Evolutionary conservation across 257 asterid species (phyloP).

Genomic region (Galeopsis tetrahit): DNA sequence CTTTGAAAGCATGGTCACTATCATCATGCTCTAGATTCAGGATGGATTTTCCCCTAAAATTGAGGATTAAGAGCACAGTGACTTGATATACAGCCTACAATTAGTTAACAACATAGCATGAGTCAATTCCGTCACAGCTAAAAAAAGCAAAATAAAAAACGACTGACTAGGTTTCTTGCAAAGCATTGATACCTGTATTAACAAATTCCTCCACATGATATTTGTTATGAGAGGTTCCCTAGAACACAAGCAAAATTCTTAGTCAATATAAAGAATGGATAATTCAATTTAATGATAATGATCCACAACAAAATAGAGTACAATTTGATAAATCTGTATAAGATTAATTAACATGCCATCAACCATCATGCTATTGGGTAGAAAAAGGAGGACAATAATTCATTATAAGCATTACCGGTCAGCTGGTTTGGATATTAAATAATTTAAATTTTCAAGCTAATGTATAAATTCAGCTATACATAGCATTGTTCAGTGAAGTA

Average conservation of each 20-base stretch:
- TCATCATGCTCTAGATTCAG: conserved; percentile 57
- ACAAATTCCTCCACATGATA: conserved; percentile 97
- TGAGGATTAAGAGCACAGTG: conserved; percentile 78
- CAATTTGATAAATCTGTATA: background rate
- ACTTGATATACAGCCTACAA: conserved; percentile 94
- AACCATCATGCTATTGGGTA: background rate
- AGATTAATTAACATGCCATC: conserved; percentile 4
- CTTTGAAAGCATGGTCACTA: conserved; percentile 39
- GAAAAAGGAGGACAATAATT: background rate
- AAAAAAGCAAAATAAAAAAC: background rate
- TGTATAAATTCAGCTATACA: background rate
- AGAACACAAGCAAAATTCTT: conserved; percentile 32
- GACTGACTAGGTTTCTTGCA: background rate
- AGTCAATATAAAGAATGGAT: conserved; percentile 19
- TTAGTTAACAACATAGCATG: conserved; percentile 24
- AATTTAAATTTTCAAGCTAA: background rate
- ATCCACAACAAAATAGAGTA: background rate
- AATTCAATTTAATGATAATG: background rate
- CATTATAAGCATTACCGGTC: conserved; percentile 7
- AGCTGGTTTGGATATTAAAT: background rate
- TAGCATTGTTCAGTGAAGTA: conserved; percentile 7
- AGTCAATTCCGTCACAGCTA: background rate
- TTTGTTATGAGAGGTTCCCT: conserved; percentile 99
- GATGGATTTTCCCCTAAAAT: conserved; percentile 71
- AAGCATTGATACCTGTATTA: conserved; percentile 68